phyloP scores from a whole-genome alignment of 345 rosid species.

The Triadica sebifera region DNA sequence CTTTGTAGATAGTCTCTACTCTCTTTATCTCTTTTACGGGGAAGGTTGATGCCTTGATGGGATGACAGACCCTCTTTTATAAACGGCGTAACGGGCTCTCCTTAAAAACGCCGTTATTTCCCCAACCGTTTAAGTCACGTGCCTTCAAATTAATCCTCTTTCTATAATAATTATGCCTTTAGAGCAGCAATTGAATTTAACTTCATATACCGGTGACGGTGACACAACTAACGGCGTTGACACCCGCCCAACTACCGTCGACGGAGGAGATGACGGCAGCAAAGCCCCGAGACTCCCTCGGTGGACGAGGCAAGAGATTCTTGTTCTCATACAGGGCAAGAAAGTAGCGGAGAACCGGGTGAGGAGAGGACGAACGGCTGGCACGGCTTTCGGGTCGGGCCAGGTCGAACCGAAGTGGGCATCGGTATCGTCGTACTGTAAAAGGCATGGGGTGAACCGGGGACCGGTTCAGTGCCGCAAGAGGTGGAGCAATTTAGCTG shows the following conservation, averaged over 20 bases:
- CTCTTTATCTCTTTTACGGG: conserved; percentile 2
- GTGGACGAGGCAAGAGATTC: conserved; percentile 96
- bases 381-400: conserved; percentile 61
- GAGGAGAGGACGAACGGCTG: conserved; percentile 70
- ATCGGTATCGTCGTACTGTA: conserved; percentile 83
- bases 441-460: conserved; percentile 84
- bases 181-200: conserved; percentile 20
- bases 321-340: conserved; percentile 92
- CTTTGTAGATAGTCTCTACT: conserved; percentile 5
- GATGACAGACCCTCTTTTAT: conserved; percentile 14
- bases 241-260: conserved; percentile 32
- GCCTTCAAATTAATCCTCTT: conserved; percentile 19
- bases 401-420: conserved; percentile 95
- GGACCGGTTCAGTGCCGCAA: conserved; percentile 99
- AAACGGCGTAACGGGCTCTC: conserved; percentile 51
- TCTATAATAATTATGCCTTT: conserved; percentile 18
- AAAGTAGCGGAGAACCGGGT: conserved; percentile 86
- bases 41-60: neutral
- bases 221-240: conserved; percentile 43
- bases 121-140: conserved; percentile 35
- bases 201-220: conserved; percentile 30
- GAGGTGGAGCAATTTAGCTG: conserved; percentile 97
- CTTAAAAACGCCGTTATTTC: conserved; percentile 48
- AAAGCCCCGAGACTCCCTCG: conserved; percentile 84
- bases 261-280: conserved; percentile 56